phyloP scores from a whole-genome alignment of 2,329 filamentous ascomycete genomes.

The Ophiostoma sp. region DNA sequence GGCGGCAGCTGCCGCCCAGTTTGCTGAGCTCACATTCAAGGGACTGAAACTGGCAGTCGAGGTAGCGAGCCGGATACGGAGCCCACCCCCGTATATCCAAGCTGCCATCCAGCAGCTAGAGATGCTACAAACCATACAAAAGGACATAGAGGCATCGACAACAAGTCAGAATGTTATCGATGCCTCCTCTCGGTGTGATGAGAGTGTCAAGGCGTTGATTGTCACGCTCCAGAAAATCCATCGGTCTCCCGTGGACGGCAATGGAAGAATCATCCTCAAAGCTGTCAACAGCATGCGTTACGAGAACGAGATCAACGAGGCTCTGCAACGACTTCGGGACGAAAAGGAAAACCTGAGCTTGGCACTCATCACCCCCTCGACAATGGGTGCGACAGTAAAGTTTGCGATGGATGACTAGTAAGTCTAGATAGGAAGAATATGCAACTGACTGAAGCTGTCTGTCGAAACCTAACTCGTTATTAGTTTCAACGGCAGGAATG shows the following conservation, averaged over 20 bases:
- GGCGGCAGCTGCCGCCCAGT: neutral
- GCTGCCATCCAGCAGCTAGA: neutral
- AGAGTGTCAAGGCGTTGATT: neutral
- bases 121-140: neutral
- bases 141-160: neutral
- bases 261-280: neutral
- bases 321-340: neutral
- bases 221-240: neutral
- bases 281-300: neutral
- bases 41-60: neutral
- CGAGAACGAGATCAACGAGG: neutral
- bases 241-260: neutral
- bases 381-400: neutral
- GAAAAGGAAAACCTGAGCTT: neutral
- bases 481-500: neutral
- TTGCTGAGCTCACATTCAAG: neutral
- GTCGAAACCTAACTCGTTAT: neutral
- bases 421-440: too few relatives aligned
- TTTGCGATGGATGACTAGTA: neutral
- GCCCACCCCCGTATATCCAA: neutral
- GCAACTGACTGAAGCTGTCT: too few relatives aligned
- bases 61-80: neutral
- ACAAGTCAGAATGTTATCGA: neutral
- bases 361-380: neutral
- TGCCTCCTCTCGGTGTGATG: neutral